phyloP scores from a whole-genome alignment of 139 green algal genomes.

The Nannochloris sp. region DNA sequence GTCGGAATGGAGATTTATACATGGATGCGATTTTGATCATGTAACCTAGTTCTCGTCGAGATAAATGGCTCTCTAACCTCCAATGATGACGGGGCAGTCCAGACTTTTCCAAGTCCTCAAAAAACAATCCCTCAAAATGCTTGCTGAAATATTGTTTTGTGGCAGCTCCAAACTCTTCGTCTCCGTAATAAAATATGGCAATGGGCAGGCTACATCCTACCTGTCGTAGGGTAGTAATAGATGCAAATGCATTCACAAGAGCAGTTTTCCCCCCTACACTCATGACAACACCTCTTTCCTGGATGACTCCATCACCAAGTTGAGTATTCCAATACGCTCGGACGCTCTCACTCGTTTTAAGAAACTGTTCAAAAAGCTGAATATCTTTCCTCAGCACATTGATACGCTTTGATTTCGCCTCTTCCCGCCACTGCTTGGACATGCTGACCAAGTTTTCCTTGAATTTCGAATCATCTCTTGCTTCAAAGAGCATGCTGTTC shows the following conservation, averaged over 20 bases:
- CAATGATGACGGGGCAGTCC: neutral
- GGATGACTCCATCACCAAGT: no score
- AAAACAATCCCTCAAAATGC: neutral
- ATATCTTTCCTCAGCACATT: no score
- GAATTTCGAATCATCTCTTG: no score
- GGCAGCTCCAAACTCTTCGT: neutral
- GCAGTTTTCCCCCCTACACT: neutral
- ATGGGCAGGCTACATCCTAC: conserved; percentile 15
- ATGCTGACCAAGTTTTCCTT: no score
- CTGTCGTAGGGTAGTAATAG: conserved; percentile 7
- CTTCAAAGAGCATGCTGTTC: no score
- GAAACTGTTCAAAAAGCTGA: no score
- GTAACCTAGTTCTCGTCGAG: neutral
- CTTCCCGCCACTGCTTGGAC: no score
- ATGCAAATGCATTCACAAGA: conserved; percentile 17
- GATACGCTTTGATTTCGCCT: no score
- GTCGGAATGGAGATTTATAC: conserved; percentile 14
- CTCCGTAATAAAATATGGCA: conserved; percentile 14
- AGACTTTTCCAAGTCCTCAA: neutral
- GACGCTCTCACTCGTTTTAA: no score
- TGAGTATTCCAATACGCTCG: no score
- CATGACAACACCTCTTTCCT: neutral
- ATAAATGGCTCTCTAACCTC: neutral
- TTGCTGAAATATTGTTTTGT: neutral
- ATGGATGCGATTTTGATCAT: conserved; percentile 18